Evolutionary conservation across 805 yeast species (phyloP).

Genomic region (Phaffomyces thermotolerans): DNA sequence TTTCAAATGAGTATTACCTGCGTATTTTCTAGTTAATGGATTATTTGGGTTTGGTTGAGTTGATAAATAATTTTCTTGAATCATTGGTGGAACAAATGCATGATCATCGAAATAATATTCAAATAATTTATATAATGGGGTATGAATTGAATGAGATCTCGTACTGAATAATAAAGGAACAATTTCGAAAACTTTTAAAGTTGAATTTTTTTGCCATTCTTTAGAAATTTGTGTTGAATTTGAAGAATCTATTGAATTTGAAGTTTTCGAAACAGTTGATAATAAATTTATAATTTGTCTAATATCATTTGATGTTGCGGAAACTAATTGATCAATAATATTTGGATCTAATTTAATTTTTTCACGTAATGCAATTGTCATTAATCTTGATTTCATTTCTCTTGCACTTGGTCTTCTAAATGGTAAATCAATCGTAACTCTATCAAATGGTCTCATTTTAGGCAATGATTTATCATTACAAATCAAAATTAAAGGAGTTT

Average conservation of each 20-base stretch:
- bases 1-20: conserved; percentile 40
- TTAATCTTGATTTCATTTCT: conserved; percentile 73
- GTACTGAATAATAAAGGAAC: conserved; percentile 60
- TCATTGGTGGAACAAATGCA: conserved; percentile 91
- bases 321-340: conserved; percentile 75
- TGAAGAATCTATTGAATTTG: conserved; percentile 52
- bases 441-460: conserved; percentile 93
- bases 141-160: conserved; percentile 45
- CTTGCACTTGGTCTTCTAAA: conserved; percentile 85
- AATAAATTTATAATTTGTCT: conserved; percentile 88
- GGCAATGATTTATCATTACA: conserved; percentile 91
- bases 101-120: conserved; percentile 90
- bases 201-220: conserved; percentile 85
- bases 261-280: conserved; percentile 76
- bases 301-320: conserved; percentile 83
- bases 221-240: conserved; percentile 55
- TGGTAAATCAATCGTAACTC: conserved; percentile 68
- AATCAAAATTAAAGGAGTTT: conserved; percentile 84
- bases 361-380: conserved; percentile 88
- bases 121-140: conserved; percentile 70
- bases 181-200: conserved; percentile 89
- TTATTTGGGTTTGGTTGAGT: conserved; percentile 49
- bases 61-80: conserved; percentile 82
- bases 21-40: conserved; percentile 15
- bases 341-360: conserved; percentile 72